A percentile compares a stretch with the other conserved stretches of the same genome.
These are phyloP conservation scores for Penicillium paxilli DNA, from an alignment of 495 filamentous ascomycete species.

Conservation along the genomic window DNA sequence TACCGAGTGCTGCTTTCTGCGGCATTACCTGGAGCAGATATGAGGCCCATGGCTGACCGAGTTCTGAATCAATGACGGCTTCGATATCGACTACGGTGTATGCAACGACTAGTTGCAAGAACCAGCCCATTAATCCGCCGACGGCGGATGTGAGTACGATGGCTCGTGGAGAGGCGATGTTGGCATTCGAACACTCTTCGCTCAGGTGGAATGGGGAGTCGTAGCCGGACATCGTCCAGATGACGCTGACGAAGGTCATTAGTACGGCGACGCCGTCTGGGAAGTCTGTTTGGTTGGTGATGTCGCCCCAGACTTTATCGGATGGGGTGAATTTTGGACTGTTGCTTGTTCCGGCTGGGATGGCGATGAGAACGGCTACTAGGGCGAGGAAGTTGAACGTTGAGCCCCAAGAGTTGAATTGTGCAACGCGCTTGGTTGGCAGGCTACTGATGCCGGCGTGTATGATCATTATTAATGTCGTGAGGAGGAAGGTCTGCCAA, in stretches of 20 bases:
- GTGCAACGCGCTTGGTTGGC: constrained; percentile 72
- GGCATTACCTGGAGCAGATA: constrained; percentile 73
- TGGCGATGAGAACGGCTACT: constrained; percentile 66
- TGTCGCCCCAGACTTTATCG: constrained; percentile 67
- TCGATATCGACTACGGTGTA: constrained; percentile 74
- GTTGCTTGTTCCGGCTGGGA: constrained; percentile 61
- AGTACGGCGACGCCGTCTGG: constrained; percentile 70
- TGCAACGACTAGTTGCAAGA: constrained; percentile 75
- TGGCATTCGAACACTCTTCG: constrained; percentile 78
- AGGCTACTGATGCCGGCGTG: constrained; percentile 72
- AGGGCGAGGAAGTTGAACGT: constrained; percentile 74
- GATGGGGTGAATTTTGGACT: constrained; percentile 63
- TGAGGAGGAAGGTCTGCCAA: constrained; percentile 73
- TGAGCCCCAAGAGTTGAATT: constrained; percentile 74
- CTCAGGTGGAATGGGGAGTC: constrained; percentile 75
- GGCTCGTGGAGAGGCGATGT: constrained; percentile 72
- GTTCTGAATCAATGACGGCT: constrained; percentile 57
- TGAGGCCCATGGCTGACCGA: constrained; percentile 76
- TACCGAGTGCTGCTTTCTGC: constrained; percentile 62
- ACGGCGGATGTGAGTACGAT: constrained; percentile 70
- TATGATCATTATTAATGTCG: constrained; percentile 66
- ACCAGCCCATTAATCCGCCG: constrained; percentile 72
- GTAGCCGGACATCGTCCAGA: constrained; percentile 69
- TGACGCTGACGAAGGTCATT: constrained; percentile 72
- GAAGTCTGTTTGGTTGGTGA: constrained; percentile 69